These are phyloP conservation scores for Chaetomiaceae sp. DNA, from an alignment of 2,329 filamentous ascomycete genomes.

Conservation along the genomic window DNA sequence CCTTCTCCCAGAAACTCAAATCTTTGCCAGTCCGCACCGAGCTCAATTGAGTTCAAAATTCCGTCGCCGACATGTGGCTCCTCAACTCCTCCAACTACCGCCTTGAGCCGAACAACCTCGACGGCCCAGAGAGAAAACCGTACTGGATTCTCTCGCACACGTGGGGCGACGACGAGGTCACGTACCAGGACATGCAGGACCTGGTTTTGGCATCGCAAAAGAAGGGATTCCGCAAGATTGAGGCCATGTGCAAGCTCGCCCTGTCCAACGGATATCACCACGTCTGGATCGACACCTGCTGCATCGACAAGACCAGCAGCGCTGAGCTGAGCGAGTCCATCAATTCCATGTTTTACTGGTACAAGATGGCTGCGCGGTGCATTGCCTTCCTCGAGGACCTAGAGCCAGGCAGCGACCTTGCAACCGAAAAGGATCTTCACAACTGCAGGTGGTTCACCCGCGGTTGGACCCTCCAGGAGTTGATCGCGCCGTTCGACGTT, in stretches of 20 bases:
- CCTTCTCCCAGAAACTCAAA: background rate
- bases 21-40: background rate
- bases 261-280: background rate
- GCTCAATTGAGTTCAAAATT: too few species aligned
- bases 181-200: background rate
- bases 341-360: constrained; percentile 1
- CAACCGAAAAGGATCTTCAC: background rate
- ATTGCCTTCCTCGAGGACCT: background rate
- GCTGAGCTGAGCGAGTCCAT: constrained; percentile 1
- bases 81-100: constrained; percentile 5
- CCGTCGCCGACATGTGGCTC: constrained; percentile 6
- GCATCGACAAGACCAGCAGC: constrained; percentile 2
- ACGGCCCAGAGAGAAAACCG: background rate
- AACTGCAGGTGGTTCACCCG: background rate
- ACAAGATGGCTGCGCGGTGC: background rate
- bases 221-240: constrained; percentile 8
- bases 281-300: constrained; percentile 2
- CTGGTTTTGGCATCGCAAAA: background rate
- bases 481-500: background rate
- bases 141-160: constrained; percentile 7
- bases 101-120: constrained; percentile 3
- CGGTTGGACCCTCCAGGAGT: constrained; percentile 4
- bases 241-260: background rate
- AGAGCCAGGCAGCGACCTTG: background rate
- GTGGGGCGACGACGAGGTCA: background rate